Conservation (phyloP, 306 rosid species). For the Myrica gale region DNA sequence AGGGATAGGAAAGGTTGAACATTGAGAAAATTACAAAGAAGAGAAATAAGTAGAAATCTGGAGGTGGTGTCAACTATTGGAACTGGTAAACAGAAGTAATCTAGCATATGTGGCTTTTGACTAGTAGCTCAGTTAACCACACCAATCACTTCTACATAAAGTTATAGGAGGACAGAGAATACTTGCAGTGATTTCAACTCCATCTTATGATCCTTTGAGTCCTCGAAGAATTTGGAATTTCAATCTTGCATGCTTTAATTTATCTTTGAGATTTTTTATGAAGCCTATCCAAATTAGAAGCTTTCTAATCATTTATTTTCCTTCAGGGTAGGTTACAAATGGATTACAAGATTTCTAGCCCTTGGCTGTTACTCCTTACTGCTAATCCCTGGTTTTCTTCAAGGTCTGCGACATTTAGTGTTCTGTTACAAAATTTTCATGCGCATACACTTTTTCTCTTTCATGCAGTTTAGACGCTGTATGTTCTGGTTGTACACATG, state of each 20-base stretch:
- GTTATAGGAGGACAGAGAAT: background rate
- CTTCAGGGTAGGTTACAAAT: slow-evolving; percentile 92
- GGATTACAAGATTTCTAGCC: slow-evolving; percentile 73
- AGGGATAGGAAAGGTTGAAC: background rate
- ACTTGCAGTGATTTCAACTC: background rate
- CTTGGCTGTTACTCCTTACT: slow-evolving; percentile 67
- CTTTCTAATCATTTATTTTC: slow-evolving; percentile 48
- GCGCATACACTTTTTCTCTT: background rate
- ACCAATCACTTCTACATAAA: background rate
- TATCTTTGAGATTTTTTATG: slow-evolving; percentile 22
- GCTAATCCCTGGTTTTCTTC: slow-evolving; percentile 76
- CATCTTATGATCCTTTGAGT: background rate
- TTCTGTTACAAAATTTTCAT: slow-evolving; percentile 16
- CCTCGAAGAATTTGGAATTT: background rate
- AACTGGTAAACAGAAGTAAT: background rate
- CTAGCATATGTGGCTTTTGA: background rate
- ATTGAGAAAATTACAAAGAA: background rate
- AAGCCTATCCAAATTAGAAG: slow-evolving; percentile 8
- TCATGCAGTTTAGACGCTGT: background rate
- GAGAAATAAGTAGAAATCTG: background rate
- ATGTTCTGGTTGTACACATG: slow-evolving; percentile 5
- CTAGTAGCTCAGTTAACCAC: background rate
- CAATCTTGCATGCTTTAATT: slow-evolving; percentile 10
- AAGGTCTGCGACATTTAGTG: slow-evolving; percentile 50
- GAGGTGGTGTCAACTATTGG: background rate